Conservation (phyloP, 1,139 yeast species). For the Diutina rugosa region DNA sequence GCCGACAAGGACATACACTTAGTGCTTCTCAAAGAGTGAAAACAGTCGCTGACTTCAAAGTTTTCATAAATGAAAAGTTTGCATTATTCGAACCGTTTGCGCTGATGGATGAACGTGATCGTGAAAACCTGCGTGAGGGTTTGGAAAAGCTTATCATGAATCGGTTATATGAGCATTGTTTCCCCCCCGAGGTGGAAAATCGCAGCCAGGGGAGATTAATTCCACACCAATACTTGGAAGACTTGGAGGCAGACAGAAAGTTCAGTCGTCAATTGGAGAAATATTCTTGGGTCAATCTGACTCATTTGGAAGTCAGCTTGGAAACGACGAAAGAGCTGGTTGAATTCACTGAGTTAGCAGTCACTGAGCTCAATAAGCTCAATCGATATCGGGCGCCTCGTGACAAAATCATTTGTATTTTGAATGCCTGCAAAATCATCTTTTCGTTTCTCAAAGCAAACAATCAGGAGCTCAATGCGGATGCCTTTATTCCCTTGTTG, state of each 20-base stretch:
- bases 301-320: constrained; percentile 68
- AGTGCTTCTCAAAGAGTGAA: constrained; percentile 67
- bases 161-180: constrained; percentile 63
- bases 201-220: constrained; percentile 20
- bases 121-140: constrained; percentile 78
- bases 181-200: constrained; percentile 58
- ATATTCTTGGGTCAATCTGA: constrained; percentile 63
- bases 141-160: constrained; percentile 89
- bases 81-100: constrained; percentile 61
- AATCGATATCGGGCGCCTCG: constrained; percentile 85
- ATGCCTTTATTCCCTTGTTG: constrained; percentile 76
- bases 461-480: constrained; percentile 73
- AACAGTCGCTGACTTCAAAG: constrained; percentile 60
- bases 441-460: constrained; percentile 72
- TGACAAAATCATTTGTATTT: constrained; percentile 81
- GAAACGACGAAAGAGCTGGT: constrained; percentile 9
- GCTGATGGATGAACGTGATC: constrained; percentile 40
- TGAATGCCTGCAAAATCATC: constrained; percentile 86
- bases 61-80: constrained; percentile 59
- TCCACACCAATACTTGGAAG: constrained; percentile 27
- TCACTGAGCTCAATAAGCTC: constrained; percentile 60
- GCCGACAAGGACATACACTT: constrained; percentile 49
- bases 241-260: constrained; percentile 45
- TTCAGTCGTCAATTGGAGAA: constrained; percentile 47
- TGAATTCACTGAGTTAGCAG: constrained; percentile 54